Conservation (phyloP, 2,329 filamentous ascomycete species). For the Aspergillus oerlinghausenensis region DNA sequence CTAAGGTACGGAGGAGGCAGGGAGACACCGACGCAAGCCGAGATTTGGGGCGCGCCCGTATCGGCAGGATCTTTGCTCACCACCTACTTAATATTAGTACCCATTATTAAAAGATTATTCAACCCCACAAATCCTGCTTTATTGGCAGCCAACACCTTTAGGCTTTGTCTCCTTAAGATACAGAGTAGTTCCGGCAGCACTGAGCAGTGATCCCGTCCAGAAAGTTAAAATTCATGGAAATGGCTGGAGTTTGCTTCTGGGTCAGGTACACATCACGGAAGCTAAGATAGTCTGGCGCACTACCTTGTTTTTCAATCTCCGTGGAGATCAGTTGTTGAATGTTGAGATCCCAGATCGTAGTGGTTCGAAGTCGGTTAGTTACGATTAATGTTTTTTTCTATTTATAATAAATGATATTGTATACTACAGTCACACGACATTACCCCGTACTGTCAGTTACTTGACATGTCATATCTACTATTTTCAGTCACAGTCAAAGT, state of each 20-base stretch:
- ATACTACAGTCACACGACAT: neutral
- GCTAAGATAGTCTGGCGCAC: neutral
- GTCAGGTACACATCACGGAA: neutral
- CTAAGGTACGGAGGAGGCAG: too few species aligned
- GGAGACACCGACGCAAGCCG: neutral
- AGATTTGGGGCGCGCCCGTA: too few species aligned
- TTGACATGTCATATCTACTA: neutral
- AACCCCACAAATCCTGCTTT: neutral
- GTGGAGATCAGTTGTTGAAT: neutral
- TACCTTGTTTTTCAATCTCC: neutral
- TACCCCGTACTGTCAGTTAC: neutral
- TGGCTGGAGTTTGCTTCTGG: neutral
- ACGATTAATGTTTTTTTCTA: too few species aligned
- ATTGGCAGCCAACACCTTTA: neutral
- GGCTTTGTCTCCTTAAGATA: neutral
- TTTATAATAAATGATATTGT: too few species aligned
- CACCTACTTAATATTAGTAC: neutral
- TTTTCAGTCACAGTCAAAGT: neutral
- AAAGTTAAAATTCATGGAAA: neutral
- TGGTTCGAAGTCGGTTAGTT: neutral
- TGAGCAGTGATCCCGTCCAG: neutral
- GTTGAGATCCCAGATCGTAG: neutral
- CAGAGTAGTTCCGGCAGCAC: neutral
- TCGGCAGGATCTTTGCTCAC: neutral
- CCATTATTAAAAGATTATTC: neutral